Percentiles rank a stretch among this genome's conserved stretches.
phyloP scores from a whole-genome alignment of 371 early-diverging fungal species.

The Zopfochytrium polystomum region DNA sequence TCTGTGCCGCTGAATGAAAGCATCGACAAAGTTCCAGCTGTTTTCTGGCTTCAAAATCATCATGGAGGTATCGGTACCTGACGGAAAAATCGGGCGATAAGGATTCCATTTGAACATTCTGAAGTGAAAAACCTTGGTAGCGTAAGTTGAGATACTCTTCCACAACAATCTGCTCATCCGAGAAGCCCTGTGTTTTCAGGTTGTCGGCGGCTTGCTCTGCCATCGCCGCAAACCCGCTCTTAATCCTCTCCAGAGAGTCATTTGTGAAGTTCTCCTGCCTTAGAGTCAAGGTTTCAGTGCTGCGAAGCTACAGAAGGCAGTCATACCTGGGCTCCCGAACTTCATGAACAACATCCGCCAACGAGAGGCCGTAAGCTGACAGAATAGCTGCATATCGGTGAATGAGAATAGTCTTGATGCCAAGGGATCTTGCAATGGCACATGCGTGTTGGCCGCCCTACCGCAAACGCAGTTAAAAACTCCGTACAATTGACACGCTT shows the following conservation, averaged over 20 bases:
- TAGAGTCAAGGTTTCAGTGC: background rate
- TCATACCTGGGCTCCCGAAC: conserved; percentile 73
- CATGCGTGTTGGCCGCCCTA: conserved; percentile 77
- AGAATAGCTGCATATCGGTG: conserved; percentile 87
- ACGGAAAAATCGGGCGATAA: background rate
- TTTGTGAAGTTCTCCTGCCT: conserved; percentile 30
- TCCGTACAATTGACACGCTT: too few relatives aligned
- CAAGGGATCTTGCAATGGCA: conserved; percentile 84
- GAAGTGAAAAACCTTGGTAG: conserved; percentile 58
- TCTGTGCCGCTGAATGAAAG: conserved; percentile 68
- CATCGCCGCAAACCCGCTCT: conserved; percentile 54
- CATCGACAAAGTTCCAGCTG: conserved; percentile 46
- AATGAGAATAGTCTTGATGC: conserved; percentile 74
- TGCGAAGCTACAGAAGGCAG: too few relatives aligned
- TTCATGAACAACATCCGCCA: conserved; percentile 92
- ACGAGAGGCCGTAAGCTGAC: conserved; percentile 87
- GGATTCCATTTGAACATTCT: background rate
- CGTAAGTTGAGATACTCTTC: conserved; percentile 84
- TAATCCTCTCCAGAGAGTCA: conserved; percentile 42
- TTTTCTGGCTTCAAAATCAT: conserved; percentile 76
- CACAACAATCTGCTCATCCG: conserved; percentile 46
- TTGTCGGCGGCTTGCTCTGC: conserved; percentile 41
- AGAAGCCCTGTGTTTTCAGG: conserved; percentile 67
- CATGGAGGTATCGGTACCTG: conserved; percentile 84
- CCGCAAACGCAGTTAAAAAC: too few relatives aligned